Conservation (phyloP, 1,139 yeast species). For the Hansenula sp. region DNA sequence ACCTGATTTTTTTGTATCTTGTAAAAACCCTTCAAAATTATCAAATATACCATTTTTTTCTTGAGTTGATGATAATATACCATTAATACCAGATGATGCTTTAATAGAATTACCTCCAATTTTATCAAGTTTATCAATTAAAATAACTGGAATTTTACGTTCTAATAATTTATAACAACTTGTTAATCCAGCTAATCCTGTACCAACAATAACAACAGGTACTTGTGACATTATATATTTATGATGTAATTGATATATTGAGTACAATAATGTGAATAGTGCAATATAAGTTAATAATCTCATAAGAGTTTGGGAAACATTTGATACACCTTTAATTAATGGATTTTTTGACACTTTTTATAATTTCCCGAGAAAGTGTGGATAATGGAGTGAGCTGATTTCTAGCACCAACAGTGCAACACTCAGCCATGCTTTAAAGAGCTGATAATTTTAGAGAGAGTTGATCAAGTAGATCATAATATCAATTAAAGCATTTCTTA, state of each 20-base stretch:
- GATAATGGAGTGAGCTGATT: too few relatives aligned
- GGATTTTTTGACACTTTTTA: too few relatives aligned
- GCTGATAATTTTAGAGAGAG: too few relatives aligned
- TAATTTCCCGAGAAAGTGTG: too few relatives aligned
- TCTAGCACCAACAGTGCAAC: too few relatives aligned
- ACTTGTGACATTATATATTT: neutral
- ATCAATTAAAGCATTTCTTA: too few relatives aligned
- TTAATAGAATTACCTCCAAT: conserved; percentile 78
- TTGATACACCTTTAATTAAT: too few relatives aligned
- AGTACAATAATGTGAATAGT: conserved; percentile 25
- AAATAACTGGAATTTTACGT: conserved; percentile 48
- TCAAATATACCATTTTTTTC: conserved; percentile 45
- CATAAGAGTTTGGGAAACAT: too few relatives aligned
- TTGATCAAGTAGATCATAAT: too few relatives aligned
- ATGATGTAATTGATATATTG: conserved; percentile 35
- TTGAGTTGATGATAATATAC: conserved; percentile 65
- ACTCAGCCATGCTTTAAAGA: too few relatives aligned
- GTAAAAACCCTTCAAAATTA: conserved; percentile 51
- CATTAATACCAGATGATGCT: conserved; percentile 83
- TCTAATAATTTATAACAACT: conserved; percentile 65
- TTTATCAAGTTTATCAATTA: conserved; percentile 60
- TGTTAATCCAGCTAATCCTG: conserved; percentile 78
- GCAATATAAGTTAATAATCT: too few relatives aligned
- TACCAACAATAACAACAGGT: conserved; percentile 64
- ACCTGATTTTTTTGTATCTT: conserved; percentile 66